These are phyloP conservation scores for Pochonia chlamydosporia DNA, from an alignment of 2,329 filamentous ascomycete species.

Conservation along the genomic window DNA sequence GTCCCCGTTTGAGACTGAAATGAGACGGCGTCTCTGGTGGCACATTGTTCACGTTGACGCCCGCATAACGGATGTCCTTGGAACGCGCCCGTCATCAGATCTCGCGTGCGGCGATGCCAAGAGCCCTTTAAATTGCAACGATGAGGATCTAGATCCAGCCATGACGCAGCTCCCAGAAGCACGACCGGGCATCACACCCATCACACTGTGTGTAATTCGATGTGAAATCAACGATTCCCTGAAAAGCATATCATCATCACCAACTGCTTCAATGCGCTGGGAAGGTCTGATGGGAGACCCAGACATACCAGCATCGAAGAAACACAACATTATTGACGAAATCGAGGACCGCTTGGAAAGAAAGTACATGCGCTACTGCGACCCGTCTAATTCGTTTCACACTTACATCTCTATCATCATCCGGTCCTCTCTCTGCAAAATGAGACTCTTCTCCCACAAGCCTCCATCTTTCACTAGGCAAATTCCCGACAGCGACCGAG, in stretches of 20 bases:
- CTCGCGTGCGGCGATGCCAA: slow-evolving; percentile 35
- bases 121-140: slow-evolving; percentile 45
- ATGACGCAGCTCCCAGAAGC: slow-evolving; percentile 20
- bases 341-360: slow-evolving; percentile 8
- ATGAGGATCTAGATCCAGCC: slow-evolving; percentile 36
- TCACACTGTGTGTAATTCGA: slow-evolving; percentile 21
- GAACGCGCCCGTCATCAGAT: slow-evolving; percentile 34
- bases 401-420: slow-evolving; percentile 5
- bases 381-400: slow-evolving; percentile 8
- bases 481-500: slow-evolving; percentile 3
- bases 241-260: not conserved
- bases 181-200: slow-evolving; percentile 27
- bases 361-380: slow-evolving; percentile 12
- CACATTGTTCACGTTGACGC: slow-evolving; percentile 51
- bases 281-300: too few relatives aligned
- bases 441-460: slow-evolving; percentile 8
- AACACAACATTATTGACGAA: not conserved
- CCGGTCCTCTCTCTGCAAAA: slow-evolving; percentile 11
- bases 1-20: slow-evolving; percentile 46
- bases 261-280: not conserved
- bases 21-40: slow-evolving; percentile 54
- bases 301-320: too few relatives aligned
- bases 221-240: not conserved
- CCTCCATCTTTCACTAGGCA: not conserved
- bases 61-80: slow-evolving; percentile 43